Evolutionary conservation across 2,329 filamentous ascomycete genomes (phyloP).

Genomic region (Zalaria obscura): DNA sequence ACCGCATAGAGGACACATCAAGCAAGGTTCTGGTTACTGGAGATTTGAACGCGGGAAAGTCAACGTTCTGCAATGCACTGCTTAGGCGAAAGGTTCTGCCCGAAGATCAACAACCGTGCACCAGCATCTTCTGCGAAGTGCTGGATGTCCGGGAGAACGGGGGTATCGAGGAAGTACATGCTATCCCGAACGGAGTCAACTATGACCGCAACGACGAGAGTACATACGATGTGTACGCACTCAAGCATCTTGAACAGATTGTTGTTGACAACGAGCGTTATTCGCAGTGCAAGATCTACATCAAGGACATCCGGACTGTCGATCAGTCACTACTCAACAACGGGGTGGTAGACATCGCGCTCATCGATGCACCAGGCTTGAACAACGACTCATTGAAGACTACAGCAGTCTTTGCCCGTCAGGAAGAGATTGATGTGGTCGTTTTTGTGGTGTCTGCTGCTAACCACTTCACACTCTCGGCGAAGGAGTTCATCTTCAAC

Average conservation of each 20-base stretch:
- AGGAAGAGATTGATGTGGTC: constrained; percentile 97
- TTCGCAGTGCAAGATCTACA: constrained; percentile 91
- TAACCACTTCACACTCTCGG: constrained; percentile 94
- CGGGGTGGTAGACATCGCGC: constrained; percentile 90
- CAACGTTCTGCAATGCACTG: constrained; percentile 96
- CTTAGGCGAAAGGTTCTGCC: constrained; percentile 82
- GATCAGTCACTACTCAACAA: constrained; percentile 94
- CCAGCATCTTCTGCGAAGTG: constrained; percentile 96
- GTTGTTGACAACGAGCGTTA: constrained; percentile 81
- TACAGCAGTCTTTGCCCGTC: constrained; percentile 88
- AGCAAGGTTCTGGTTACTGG: constrained; percentile 95
- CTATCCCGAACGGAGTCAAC: constrained; percentile 63
- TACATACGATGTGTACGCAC: constrained; percentile 75
- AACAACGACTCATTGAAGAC: constrained; percentile 96
- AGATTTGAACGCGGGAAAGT: constrained; percentile 94
- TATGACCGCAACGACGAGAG: constrained; percentile 89
- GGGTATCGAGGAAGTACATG: constrained; percentile 87
- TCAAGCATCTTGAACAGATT: constrained; percentile 72
- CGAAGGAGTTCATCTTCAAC: constrained; percentile 95
- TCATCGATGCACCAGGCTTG: constrained; percentile 90
- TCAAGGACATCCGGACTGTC: constrained; percentile 76
- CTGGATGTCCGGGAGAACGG: constrained; percentile 83
- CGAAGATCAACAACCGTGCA: constrained; percentile 96
- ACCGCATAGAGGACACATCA: constrained; percentile 91
- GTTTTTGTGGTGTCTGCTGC: constrained; percentile 96